These are phyloP conservation scores for Halophytophthora polymorphica DNA, from an alignment of 352 stramenopile genomes.

Conservation along the genomic window DNA sequence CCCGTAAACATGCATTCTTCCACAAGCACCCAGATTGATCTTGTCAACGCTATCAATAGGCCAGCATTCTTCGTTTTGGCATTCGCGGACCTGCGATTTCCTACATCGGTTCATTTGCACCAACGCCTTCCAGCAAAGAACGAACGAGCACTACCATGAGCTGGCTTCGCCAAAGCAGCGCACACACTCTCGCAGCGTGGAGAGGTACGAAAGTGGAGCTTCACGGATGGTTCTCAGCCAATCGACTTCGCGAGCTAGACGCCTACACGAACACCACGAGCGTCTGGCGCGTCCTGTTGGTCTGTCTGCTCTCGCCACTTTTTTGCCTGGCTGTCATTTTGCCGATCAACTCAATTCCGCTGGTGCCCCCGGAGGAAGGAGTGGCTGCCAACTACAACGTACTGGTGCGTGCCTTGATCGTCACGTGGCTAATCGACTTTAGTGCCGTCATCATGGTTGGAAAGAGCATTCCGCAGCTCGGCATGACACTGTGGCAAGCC, in stretches of 20 bases:
- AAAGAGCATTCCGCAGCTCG: constrained; percentile 9
- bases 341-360: constrained; percentile 22
- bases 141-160: no score
- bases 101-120: no score
- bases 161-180: no score
- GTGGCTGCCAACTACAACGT: constrained; percentile 35
- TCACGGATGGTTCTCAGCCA: constrained; percentile 25
- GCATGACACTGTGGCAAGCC: constrained; percentile 9
- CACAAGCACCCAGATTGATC: no score
- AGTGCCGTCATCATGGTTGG: constrained; percentile 9
- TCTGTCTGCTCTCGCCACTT: constrained; percentile 28
- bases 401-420: constrained; percentile 16
- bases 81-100: no score
- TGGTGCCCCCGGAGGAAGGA: constrained; percentile 16
- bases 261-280: constrained; percentile 2
- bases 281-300: neutral
- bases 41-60: no score
- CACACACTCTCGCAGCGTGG: no score
- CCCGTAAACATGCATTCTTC: no score
- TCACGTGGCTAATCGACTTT: constrained; percentile 8
- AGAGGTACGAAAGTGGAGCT: constrained; percentile 19
- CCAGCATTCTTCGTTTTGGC: no score
- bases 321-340: constrained; percentile 28
- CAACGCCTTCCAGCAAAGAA: no score
- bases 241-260: constrained; percentile 14